Conservation (phyloP, 2,329 filamentous ascomycete species). For the Neonectria magnoliae region DNA sequence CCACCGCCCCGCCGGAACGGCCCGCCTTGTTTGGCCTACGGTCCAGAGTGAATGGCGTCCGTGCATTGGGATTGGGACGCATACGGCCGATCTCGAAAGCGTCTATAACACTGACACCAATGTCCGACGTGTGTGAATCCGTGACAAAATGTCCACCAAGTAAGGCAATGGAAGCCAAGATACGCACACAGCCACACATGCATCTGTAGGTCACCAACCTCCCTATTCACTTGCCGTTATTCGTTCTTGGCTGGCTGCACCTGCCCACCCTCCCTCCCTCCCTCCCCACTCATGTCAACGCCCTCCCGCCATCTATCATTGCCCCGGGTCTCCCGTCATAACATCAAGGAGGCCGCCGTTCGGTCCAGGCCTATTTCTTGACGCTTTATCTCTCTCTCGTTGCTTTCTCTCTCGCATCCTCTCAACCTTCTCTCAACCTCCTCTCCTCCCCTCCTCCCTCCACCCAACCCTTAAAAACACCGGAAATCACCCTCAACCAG, state of each 20-base stretch:
- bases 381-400: background rate
- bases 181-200: background rate
- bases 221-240: background rate
- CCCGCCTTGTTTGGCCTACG: conserved; percentile 30
- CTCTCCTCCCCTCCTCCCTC: background rate
- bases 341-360: conserved; percentile 14
- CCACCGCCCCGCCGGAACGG: conserved; percentile 38
- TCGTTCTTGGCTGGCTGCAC: background rate
- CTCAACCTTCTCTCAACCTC: conserved; percentile 5
- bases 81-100: background rate
- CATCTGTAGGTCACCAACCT: background rate
- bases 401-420: conserved; percentile 3
- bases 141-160: background rate
- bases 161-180: background rate
- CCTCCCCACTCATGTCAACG: background rate
- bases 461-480: background rate
- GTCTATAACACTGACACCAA: background rate
- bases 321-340: conserved; percentile 3
- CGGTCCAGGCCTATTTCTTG: conserved; percentile 2
- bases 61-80: background rate
- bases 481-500: conserved; percentile 21
- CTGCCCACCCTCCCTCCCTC: background rate
- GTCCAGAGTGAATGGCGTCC: background rate
- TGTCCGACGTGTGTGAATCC: background rate
- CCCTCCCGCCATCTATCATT: conserved; percentile 13